Conservation (phyloP, 331 rosid genomes). For the Malus hybrid region DNA sequence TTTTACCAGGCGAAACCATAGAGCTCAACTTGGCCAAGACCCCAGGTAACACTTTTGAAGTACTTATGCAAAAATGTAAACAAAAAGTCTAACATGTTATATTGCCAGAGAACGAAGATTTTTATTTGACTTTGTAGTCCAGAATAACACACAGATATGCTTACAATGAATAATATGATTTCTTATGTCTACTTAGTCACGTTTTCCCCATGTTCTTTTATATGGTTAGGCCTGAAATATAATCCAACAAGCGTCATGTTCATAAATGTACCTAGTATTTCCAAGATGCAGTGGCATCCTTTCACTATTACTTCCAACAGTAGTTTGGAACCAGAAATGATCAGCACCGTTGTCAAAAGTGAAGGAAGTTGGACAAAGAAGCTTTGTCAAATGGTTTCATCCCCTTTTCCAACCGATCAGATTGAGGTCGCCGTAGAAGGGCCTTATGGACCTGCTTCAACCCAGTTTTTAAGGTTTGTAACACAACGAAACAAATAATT, state of each 20-base stretch:
- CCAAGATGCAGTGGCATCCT: slow-evolving; percentile 81
- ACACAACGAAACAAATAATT: no score
- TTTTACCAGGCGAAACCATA: slow-evolving; percentile 41
- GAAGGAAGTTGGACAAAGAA: slow-evolving; percentile 56
- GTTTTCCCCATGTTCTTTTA: not conserved
- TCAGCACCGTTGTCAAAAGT: slow-evolving; percentile 50
- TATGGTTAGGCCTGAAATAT: slow-evolving; percentile 36
- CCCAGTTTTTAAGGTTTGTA: slow-evolving; percentile 36
- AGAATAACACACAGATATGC: not conserved
- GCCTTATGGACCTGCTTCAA: slow-evolving; percentile 61
- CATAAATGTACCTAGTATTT: slow-evolving; percentile 58
- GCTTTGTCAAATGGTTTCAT: slow-evolving; percentile 42
- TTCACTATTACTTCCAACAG: slow-evolving; percentile 54
- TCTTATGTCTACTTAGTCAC: not conserved
- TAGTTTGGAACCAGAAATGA: slow-evolving; percentile 41
- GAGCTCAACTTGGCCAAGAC: slow-evolving; percentile 66
- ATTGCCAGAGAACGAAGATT: no score
- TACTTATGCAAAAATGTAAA: not conserved
- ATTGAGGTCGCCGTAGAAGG: slow-evolving; percentile 58
- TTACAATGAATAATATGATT: not conserved
- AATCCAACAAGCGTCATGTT: slow-evolving; percentile 56
- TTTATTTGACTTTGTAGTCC: no score
- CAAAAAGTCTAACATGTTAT: no score
- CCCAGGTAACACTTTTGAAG: slow-evolving; percentile 19
- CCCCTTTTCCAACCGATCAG: slow-evolving; percentile 23